These are phyloP conservation scores for Vitellaria paradoxa DNA, from an alignment of 179 eudicot genomes.

Conservation along the genomic window DNA sequence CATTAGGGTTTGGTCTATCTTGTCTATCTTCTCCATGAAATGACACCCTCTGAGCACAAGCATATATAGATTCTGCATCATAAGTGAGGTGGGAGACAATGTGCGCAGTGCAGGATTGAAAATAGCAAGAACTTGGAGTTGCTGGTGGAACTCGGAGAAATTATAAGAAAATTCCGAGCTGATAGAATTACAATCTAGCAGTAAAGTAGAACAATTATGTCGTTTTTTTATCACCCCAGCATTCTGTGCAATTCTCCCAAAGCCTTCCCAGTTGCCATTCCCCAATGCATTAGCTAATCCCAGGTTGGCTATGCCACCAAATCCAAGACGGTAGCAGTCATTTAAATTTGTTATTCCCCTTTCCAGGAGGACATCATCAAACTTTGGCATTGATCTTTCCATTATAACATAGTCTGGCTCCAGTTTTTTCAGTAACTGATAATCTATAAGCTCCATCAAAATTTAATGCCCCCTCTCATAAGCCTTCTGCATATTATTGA, in stretches of 20 bases:
- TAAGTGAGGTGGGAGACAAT: background rate
- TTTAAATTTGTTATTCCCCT: background rate
- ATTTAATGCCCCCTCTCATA: constrained; percentile 27
- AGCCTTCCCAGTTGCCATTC: constrained; percentile 1
- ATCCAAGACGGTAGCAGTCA: constrained; percentile 5
- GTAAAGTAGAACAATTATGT: constrained; percentile 6
- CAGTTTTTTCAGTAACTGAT: constrained; percentile 12
- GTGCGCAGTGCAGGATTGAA: constrained; percentile 12
- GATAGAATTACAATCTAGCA: constrained; percentile 22
- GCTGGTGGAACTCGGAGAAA: background rate
- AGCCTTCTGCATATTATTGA: constrained; percentile 18
- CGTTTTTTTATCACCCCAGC: constrained; percentile 14
- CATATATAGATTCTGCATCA: constrained; percentile 10
- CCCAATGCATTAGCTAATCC: constrained; percentile 24
- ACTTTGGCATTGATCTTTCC: background rate
- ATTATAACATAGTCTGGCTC: constrained; percentile 22
- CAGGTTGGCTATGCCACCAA: constrained; percentile 12
- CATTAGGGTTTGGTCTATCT: background rate
- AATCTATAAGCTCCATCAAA: constrained; percentile 31
- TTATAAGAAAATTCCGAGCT: background rate
- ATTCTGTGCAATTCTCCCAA: constrained; percentile 15
- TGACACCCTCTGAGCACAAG: constrained; percentile 28
- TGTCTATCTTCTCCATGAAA: constrained; percentile 11
- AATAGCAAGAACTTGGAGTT: constrained; percentile 15
- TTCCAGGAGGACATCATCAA: constrained; percentile 13